Base-by-base conservation (phyloP, 2,329 filamentous ascomycete genomes). In the Alternaria dauci region DNA sequence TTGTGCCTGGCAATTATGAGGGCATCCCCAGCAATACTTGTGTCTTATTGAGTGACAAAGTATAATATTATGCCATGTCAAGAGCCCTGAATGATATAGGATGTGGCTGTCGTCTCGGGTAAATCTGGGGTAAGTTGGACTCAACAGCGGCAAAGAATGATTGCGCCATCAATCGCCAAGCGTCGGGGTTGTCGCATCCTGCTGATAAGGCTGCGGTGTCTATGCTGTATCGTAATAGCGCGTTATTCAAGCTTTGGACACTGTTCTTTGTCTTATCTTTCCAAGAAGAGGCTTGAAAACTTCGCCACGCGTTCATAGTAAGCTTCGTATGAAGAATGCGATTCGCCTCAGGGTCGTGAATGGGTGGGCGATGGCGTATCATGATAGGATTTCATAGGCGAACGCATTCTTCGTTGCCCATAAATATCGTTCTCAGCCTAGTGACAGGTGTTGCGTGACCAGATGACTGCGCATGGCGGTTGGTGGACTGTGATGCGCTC, bases 361-460 rank as follows among this genome's bases (percentile, higher is more conserved):
- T 57, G 55, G 62, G 63, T 61, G 63, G 57, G 43, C 16, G 55
- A 53, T 18, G 20, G 16, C 7, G 32, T 42, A 16, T 41, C 20
- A 25, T 60, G 53, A 66, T 66, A 60, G 58, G 59, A 18, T 20
- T 30, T 12, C 8, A 11, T 62, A 59, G 47, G 54, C 58, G 55
- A 62, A 43, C n/a, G 38, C 44, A 2, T 51, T 54, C 52, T 51
- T 52, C 42, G 58, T 52, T 39, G 14, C 34, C 39, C 12, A 50
- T 30, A 50, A 16, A 3, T n/a, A 38, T 5, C 52, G 48, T 41
- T 36, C 52, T 52, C 51, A 51, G 55, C 18, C 62, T 43, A 57
- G 59, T 48, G n/a, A 52, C 38, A 56, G 23, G 56, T 50, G 39
- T 18, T 55, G 42, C 50, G 52, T 52, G 34, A 59, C 61, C 26